Evolutionary conservation across 805 yeast genomes (phyloP).

Genomic region (Barnettozyma siamensis): DNA sequence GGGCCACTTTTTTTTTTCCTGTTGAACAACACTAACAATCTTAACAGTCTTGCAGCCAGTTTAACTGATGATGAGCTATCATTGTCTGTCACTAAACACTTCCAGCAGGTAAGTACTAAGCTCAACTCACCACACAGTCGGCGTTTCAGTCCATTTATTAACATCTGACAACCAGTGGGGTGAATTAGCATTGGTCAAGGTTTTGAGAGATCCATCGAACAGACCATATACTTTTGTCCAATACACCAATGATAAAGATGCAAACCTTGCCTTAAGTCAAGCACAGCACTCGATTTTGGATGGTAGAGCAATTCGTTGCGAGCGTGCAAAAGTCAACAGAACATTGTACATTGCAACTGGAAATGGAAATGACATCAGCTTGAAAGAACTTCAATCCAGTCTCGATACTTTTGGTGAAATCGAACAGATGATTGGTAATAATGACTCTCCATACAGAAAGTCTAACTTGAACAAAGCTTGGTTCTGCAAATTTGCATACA

Average conservation of each 20-base stretch:
- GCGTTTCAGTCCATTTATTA: too few relatives aligned
- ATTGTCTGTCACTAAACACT: constrained; percentile 61
- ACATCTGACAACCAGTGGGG: constrained; percentile 52
- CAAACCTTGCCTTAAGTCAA: constrained; percentile 55
- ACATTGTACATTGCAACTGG: constrained; percentile 58
- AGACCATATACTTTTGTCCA: constrained; percentile 94
- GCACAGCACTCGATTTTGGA: constrained; percentile 68
- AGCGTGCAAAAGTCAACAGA: constrained; percentile 86
- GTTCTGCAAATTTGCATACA: constrained; percentile 72
- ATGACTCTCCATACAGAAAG: constrained; percentile 27
- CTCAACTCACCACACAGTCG: too few relatives aligned
- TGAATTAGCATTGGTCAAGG: constrained; percentile 65
- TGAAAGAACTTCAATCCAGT: constrained; percentile 31
- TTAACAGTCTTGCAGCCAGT: constrained; percentile 51
- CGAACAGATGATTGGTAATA: constrained; percentile 52
- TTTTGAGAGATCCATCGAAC: constrained; percentile 71
- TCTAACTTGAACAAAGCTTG: constrained; percentile 40
- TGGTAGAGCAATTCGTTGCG: constrained; percentile 79
- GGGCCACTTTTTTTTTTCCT: too few relatives aligned
- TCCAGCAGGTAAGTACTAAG: constrained; percentile 38
- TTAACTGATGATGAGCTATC: constrained; percentile 67
- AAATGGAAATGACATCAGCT: constrained; percentile 24
- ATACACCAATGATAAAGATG: constrained; percentile 64
- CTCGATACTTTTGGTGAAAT: constrained; percentile 64
- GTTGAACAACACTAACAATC: constrained; percentile 3